Percentiles rank a stretch among this genome's conserved stretches.
phyloP scores from a whole-genome alignment of 164 flowering plant genomes.

The Euptelea pleiosperma region DNA sequence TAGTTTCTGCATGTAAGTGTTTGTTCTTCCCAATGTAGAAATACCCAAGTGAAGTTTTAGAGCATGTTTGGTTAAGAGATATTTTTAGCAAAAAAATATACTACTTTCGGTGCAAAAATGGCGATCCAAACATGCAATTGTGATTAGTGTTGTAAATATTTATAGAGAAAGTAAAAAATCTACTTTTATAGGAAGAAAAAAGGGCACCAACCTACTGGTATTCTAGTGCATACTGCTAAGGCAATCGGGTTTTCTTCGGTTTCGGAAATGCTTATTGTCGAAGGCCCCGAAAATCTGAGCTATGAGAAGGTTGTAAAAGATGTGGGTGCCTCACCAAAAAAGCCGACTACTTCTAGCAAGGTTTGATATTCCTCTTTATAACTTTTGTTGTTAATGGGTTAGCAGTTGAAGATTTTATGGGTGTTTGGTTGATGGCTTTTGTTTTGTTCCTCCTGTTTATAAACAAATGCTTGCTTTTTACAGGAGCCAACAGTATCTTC shows the following conservation, averaged over 20 bases:
- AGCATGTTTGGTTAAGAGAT: not conserved
- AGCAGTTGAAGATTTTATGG: not conserved
- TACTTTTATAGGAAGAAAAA: constrained; percentile 58
- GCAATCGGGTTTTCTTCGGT: constrained; percentile 79
- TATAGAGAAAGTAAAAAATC: not conserved
- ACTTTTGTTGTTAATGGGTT: too few relatives aligned
- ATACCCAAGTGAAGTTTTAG: too few relatives aligned
- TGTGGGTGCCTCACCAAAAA: constrained; percentile 21
- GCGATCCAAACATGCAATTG: too few relatives aligned
- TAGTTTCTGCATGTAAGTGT: constrained; percentile 77
- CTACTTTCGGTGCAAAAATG: too few relatives aligned
- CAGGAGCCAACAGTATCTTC: not conserved
- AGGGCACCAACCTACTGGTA: constrained; percentile 77
- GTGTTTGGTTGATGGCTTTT: not conserved
- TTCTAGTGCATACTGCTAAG: constrained; percentile 55
- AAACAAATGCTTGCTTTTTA: not conserved
- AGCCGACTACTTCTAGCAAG: constrained; percentile 21
- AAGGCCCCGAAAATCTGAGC: constrained; percentile 25
- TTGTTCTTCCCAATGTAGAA: not conserved
- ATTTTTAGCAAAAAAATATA: too few relatives aligned
- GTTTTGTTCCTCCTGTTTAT: not conserved
- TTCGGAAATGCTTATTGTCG: constrained; percentile 50
- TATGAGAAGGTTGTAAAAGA: not conserved
- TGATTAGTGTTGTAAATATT: not conserved
- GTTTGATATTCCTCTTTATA: too few relatives aligned